Conservation (phyloP, 305 asterid genomes). For the Coffea humblotiana region DNA sequence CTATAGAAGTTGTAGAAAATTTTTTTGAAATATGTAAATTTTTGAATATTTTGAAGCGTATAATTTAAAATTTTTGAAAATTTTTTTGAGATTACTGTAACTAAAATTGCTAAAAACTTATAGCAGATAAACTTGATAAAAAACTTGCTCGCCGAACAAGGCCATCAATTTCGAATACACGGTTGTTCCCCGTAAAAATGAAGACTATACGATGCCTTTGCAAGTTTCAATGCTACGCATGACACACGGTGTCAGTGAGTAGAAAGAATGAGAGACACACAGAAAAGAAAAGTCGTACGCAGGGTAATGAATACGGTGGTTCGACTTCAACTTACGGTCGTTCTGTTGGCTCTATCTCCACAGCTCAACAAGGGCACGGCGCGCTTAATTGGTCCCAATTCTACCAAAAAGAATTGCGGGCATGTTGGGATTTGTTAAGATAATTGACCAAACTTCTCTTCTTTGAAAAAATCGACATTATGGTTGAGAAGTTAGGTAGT, state of each 20-base stretch:
- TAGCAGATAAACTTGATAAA: no score
- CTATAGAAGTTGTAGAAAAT: no score
- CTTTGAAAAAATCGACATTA: neutral
- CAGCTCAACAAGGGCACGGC: neutral
- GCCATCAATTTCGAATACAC: neutral
- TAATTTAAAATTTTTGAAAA: no score
- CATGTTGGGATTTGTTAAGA: neutral
- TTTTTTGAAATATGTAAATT: no score
- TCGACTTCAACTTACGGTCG: neutral
- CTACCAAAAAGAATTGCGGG: neutral
- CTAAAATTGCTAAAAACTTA: no score
- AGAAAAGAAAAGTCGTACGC: neutral
- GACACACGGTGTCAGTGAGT: neutral
- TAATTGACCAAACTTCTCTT: neutral
- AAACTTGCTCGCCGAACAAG: no score
- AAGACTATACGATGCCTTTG: neutral
- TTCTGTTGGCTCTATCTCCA: neutral
- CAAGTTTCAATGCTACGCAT: neutral
- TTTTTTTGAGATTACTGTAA: no score
- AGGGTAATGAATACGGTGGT: neutral
- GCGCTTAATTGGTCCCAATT: neutral
- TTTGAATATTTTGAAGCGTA: no score
- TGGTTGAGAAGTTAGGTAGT: constrained; percentile 2
- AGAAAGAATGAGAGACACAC: neutral
- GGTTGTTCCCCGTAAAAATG: neutral